Conservation (phyloP, 805 yeast genomes). For the Starmerella bombicola region DNA sequence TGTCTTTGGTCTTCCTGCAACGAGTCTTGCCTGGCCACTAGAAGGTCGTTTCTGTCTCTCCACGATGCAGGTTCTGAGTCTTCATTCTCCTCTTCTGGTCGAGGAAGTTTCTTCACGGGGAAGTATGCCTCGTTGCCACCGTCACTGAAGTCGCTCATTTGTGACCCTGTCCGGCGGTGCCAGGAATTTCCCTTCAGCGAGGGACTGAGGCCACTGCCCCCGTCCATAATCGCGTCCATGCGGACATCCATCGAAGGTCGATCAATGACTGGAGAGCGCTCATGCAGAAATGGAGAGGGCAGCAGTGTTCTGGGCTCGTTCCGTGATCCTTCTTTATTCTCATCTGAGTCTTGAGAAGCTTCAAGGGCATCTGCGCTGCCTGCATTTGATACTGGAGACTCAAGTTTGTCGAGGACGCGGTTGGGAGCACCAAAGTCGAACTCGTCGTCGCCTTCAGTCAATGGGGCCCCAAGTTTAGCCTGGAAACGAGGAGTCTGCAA, state of each 20-base stretch:
- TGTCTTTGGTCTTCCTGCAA: constrained; percentile 27
- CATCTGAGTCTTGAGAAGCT: neutral
- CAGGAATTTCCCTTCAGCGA: constrained; percentile 5
- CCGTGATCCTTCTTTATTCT: too few relatives aligned
- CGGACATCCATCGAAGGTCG: constrained; percentile 19
- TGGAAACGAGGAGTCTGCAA: constrained; percentile 1
- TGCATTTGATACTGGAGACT: neutral
- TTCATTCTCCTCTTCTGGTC: constrained; percentile 3
- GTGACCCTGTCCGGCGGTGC: constrained; percentile 17
- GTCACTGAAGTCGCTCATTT: constrained; percentile 13
- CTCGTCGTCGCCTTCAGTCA: constrained; percentile 8
- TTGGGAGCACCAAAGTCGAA: constrained; percentile 7
- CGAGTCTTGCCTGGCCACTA: constrained; percentile 26
- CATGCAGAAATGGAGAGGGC: constrained; percentile 9
- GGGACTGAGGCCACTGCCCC: constrained; percentile 18
- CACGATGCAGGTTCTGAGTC: constrained; percentile 10
- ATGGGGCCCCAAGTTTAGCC: constrained; percentile 6
- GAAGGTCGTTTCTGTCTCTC: constrained; percentile 8
- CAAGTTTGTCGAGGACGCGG: neutral
- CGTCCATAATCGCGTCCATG: constrained; percentile 18
- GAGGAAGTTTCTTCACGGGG: constrained; percentile 1
- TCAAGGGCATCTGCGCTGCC: neutral
- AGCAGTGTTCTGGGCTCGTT: neutral
- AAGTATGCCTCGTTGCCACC: constrained; percentile 10
- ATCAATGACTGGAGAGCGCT: constrained; percentile 10